Percentiles rank a stretch among this genome's conserved stretches.
These are phyloP conservation scores for Fusarium albosuccineum DNA, from an alignment of 2,329 filamentous ascomycete species.

Conservation along the genomic window DNA sequence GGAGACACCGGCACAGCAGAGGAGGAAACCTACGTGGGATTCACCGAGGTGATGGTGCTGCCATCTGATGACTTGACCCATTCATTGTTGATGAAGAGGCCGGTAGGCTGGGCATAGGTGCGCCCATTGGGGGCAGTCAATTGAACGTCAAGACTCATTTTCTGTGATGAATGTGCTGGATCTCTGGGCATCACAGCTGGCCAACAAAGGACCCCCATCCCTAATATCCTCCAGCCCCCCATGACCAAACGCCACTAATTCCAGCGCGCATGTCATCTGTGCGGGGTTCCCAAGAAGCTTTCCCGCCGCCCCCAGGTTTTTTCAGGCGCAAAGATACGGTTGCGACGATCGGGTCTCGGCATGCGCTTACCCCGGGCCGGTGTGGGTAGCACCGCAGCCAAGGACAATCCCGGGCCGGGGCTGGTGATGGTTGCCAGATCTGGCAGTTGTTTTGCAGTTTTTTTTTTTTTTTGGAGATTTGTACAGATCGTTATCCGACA, in stretches of 20 bases:
- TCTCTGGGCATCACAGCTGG: too few relatives aligned
- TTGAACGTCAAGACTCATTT: conserved; percentile 38
- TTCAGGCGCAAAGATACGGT: conserved; percentile 13
- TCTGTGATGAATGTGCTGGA: too few relatives aligned
- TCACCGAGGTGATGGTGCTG: conserved; percentile 70
- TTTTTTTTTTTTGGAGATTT: too few relatives aligned
- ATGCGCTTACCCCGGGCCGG: conserved; percentile 12
- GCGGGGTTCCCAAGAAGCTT: conserved; percentile 4
- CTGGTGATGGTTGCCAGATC: conserved; percentile 21
- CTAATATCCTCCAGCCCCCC: conserved; percentile 1
- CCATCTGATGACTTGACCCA: conserved; percentile 73
- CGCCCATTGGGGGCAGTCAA: conserved; percentile 68
- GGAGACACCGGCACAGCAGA: conserved; percentile 49
- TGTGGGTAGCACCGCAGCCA: conserved; percentile 1
- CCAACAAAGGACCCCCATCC: conserved; percentile 10
- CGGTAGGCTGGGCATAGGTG: conserved; percentile 75
- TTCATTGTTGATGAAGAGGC: conserved; percentile 84
- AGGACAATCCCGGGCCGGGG: conserved; percentile 15
- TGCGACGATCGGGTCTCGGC: not conserved
- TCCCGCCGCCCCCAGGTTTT: not conserved
- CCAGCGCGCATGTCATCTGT: not conserved
- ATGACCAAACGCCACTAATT: not conserved
- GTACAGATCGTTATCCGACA: not conserved
- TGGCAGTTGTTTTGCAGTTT: conserved; percentile 26
- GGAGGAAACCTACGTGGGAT: conserved; percentile 54